Evolutionary conservation across 2,329 filamentous ascomycete genomes (phyloP).

Genomic region (Fonsecaea pugnacius): DNA sequence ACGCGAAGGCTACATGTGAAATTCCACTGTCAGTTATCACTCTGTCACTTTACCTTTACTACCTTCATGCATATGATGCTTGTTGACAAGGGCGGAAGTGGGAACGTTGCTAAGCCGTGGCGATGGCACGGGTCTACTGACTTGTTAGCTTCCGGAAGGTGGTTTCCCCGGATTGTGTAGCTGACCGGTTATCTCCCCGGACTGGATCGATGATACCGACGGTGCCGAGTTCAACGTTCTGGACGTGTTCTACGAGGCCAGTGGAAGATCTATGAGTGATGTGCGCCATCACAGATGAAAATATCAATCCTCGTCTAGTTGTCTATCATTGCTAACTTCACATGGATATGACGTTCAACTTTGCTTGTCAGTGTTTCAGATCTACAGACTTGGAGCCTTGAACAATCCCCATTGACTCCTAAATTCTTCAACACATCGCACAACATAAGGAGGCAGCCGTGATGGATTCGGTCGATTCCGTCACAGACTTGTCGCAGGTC

Average conservation of each 20-base stretch:
- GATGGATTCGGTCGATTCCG: neutral
- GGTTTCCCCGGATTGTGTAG: neutral
- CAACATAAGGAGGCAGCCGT: neutral
- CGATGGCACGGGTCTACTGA: neutral
- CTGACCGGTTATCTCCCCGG: conserved; percentile 2
- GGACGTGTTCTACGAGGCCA: neutral
- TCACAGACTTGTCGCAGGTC: conserved; percentile 8
- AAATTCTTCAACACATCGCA: neutral
- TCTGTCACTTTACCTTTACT: too few relatives aligned
- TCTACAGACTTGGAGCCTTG: neutral
- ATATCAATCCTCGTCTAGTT: neutral
- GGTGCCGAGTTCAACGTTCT: neutral
- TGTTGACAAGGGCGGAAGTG: neutral
- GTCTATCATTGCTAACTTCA: neutral
- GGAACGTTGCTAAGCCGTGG: neutral
- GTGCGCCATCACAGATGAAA: neutral
- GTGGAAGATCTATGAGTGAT: neutral
- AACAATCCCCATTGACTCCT: neutral
- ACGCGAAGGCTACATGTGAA: neutral
- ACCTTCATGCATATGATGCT: too few relatives aligned
- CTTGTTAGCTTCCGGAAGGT: neutral
- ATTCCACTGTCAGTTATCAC: too few relatives aligned
- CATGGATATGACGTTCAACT: neutral
- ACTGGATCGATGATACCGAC: neutral
- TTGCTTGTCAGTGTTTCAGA: neutral